These are phyloP conservation scores for Phytophthora constricta DNA, from an alignment of 352 stramenopile genomes.

Conservation along the genomic window DNA sequence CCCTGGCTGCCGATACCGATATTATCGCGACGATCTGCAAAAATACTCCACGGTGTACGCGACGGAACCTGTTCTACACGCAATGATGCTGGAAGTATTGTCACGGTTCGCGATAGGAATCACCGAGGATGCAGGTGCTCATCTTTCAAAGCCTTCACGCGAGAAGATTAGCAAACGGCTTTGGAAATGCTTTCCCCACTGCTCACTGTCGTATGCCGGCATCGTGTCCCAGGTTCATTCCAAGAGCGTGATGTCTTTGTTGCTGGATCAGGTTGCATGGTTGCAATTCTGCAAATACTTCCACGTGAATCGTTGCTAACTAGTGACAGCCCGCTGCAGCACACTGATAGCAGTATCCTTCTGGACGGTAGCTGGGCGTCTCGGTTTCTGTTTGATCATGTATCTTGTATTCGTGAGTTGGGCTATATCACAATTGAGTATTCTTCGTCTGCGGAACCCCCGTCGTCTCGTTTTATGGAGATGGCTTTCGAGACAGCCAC, in stretches of 20 bases:
- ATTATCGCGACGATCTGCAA: conserved; percentile 52
- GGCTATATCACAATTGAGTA: conserved; percentile 46
- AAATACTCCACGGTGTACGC: conserved; percentile 56
- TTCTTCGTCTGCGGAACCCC: not conserved
- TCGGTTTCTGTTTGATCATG: conserved; percentile 65
- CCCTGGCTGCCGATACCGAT: conserved; percentile 63
- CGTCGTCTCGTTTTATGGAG: conserved; percentile 41
- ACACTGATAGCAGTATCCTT: conserved; percentile 44
- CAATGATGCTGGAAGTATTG: conserved; percentile 51
- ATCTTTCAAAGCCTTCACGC: conserved; percentile 28
- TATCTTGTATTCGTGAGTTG: conserved; percentile 51
- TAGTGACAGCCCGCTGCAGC: conserved; percentile 29
- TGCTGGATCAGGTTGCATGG: conserved; percentile 46
- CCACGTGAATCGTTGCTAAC: conserved; percentile 29
- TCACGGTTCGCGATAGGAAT: conserved; percentile 38
- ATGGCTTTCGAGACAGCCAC: conserved; percentile 56
- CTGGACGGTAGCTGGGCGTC: conserved; percentile 59
- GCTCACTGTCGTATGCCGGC: conserved; percentile 52
- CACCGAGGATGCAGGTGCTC: conserved; percentile 5
- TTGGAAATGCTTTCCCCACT: conserved; percentile 50
- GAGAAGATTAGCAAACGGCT: conserved; percentile 51
- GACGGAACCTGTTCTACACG: conserved; percentile 50
- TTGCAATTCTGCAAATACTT: conserved; percentile 34
- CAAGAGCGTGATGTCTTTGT: conserved; percentile 50
- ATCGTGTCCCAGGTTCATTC: conserved; percentile 65